Conservation (phyloP, 768 basidiomycete genomes). For the Phylloporus rhodoxanthus region DNA sequence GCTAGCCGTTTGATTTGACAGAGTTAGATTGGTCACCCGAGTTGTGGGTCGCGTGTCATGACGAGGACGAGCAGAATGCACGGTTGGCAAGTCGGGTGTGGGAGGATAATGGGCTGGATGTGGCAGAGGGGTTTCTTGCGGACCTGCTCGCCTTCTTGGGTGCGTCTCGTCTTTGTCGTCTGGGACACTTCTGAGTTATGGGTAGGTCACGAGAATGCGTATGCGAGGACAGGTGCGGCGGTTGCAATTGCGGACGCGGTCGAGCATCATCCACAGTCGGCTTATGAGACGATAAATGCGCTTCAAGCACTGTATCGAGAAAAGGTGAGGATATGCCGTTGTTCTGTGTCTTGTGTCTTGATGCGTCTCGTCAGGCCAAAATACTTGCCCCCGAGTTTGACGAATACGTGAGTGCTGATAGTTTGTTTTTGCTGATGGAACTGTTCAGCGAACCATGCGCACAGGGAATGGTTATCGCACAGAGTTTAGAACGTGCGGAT, state of each 20-base stretch:
- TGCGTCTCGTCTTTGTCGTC: constrained; percentile 25
- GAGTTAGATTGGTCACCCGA: constrained; percentile 90
- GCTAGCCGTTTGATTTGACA: constrained; percentile 86
- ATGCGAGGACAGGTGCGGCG: constrained; percentile 71
- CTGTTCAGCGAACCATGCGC: not conserved
- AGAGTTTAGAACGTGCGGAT: constrained; percentile 80
- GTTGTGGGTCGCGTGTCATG: constrained; percentile 84
- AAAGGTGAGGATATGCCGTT: constrained; percentile 35
- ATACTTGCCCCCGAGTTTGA: constrained; percentile 89
- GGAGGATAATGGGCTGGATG: constrained; percentile 94
- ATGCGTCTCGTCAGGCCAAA: constrained; percentile 42
- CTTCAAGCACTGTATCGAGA: constrained; percentile 77
- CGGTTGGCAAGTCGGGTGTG: constrained; percentile 75
- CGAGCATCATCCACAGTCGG: constrained; percentile 60
- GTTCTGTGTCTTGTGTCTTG: too few relatives aligned
- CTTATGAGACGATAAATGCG: constrained; percentile 40
- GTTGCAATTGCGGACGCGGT: constrained; percentile 72
- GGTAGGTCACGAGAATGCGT: constrained; percentile 70
- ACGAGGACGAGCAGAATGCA: constrained; percentile 84
- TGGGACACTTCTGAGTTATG: not conserved
- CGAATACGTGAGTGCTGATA: constrained; percentile 63
- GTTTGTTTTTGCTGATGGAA: not conserved
- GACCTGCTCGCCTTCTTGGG: constrained; percentile 65
- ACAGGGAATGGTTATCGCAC: constrained; percentile 89
- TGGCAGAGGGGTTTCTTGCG: constrained; percentile 56